These are phyloP conservation scores for Cryphonectria radicalis DNA, from an alignment of 2,329 filamentous ascomycete genomes.

Conservation along the genomic window DNA sequence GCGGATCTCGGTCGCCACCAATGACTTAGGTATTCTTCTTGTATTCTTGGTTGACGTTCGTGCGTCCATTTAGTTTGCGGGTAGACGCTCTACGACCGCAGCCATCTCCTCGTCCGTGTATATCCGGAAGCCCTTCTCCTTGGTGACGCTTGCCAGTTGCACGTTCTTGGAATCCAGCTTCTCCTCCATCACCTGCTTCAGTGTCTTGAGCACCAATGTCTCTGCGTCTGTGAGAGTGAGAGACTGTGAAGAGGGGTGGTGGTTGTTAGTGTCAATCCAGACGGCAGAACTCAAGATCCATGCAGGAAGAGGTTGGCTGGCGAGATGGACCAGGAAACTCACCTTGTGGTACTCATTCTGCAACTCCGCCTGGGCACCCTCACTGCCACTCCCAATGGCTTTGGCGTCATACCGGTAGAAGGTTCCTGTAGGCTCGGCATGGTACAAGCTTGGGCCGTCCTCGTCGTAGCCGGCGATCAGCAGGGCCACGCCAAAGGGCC, in stretches of 20 bases:
- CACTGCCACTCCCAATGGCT: constrained; percentile 95
- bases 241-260: constrained; percentile 55
- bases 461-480: constrained; percentile 97
- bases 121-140: constrained; percentile 97
- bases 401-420: constrained; percentile 99
- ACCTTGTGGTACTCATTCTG: constrained; percentile 98
- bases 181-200: constrained; percentile 99
- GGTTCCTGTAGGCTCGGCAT: constrained; percentile 95
- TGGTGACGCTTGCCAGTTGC: constrained; percentile 95
- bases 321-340: constrained; percentile 27
- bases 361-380: constrained; percentile 95
- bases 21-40: not conserved
- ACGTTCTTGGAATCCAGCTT: constrained; percentile 99
- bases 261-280: not conserved
- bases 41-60: not conserved
- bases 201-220: constrained; percentile 91
- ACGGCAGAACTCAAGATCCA: not conserved
- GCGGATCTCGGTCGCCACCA: not conserved
- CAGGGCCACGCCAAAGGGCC: constrained; percentile 94
- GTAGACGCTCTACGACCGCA: constrained; percentile 82
- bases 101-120: constrained; percentile 99
- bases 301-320: not conserved
- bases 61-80: constrained; percentile 57
- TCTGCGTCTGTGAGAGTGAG: constrained; percentile 92
- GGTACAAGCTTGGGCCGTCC: constrained; percentile 95